Evolutionary conservation across 2,329 filamentous ascomycete species (phyloP).

Genomic region (Metarhizium brunneum): DNA sequence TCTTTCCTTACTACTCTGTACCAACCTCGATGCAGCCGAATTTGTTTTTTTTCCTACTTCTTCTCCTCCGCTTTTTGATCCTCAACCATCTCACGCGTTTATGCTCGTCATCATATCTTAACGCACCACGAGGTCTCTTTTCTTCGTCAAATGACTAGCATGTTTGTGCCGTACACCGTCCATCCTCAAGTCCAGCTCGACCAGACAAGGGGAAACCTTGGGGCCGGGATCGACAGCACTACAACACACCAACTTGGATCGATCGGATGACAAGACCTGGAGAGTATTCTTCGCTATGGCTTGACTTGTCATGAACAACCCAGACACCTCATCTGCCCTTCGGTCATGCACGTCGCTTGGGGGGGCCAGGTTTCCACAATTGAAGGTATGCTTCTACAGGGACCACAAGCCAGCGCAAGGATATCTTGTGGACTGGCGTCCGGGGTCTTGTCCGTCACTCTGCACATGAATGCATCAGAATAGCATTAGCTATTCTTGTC

Average conservation of each 20-base stretch:
- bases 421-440: background rate
- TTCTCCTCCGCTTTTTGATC: background rate
- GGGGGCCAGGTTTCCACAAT: background rate
- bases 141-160: background rate
- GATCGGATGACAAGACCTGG: slow-evolving; percentile 3
- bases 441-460: background rate
- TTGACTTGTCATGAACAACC: background rate
- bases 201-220: background rate
- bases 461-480: background rate
- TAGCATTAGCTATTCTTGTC: background rate
- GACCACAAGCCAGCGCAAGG: background rate
- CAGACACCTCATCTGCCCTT: slow-evolving; percentile 1
- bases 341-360: slow-evolving; percentile 1
- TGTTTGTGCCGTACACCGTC: background rate
- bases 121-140: too few species aligned
- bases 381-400: background rate
- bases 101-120: background rate
- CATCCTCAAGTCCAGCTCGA: background rate
- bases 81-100: background rate
- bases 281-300: background rate
- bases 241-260: background rate
- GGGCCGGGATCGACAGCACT: background rate
- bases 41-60: background rate
- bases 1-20: background rate
- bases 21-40: background rate